These are phyloP conservation scores for Rhizopogon parksii DNA, from an alignment of 1,284 basidiomycete genomes.

Conservation along the genomic window DNA sequence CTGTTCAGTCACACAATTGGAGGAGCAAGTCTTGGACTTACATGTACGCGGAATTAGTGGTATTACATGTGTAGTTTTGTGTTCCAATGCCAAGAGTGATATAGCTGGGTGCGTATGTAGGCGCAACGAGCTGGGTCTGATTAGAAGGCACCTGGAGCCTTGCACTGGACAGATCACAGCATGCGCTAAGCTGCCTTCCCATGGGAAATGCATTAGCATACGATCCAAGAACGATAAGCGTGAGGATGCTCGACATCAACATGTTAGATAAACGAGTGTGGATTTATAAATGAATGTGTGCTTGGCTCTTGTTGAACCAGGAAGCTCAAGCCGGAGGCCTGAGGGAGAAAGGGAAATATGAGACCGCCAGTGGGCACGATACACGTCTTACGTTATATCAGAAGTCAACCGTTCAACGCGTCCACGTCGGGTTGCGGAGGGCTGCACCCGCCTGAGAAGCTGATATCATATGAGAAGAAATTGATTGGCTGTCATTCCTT, in stretches of 20 bases:
- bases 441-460: too few relatives aligned
- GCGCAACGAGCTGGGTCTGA: conserved; percentile 30
- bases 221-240: neutral
- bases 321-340: neutral
- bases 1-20: neutral
- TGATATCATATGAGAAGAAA: too few relatives aligned
- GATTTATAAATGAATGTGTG: neutral
- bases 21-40: conserved; percentile 16
- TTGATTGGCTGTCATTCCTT: too few relatives aligned
- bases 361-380: neutral
- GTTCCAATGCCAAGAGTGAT: conserved; percentile 42
- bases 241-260: neutral
- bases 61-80: conserved; percentile 44
- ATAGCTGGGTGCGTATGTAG: conserved; percentile 31
- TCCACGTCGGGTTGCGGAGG: too few relatives aligned
- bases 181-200: neutral
- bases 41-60: conserved; percentile 32
- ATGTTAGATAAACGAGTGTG: conserved; percentile 2
- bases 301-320: neutral
- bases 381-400: neutral
- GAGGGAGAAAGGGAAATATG: too few relatives aligned
- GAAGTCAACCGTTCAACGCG: too few relatives aligned
- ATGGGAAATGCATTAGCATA: neutral
- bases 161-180: conserved; percentile 15
- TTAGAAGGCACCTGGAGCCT: conserved; percentile 16